Conservation (phyloP, 768 basidiomycete genomes). For the Macrolepiota albuminosa region DNA sequence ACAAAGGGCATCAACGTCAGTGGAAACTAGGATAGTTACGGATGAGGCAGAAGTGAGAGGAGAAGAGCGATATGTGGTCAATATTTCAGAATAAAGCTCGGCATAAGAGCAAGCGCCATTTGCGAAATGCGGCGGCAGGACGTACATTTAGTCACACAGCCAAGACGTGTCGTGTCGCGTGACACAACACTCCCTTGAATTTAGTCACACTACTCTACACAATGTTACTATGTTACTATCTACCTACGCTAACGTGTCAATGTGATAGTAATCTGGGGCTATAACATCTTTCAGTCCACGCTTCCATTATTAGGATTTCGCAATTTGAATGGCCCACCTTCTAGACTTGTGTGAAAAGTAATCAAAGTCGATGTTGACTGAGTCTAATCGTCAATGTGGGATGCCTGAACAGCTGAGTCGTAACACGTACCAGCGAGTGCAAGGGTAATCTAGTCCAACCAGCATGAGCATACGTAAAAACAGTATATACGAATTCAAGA, state of each 20-base stretch:
- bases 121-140: constrained; percentile 68
- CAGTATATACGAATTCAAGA: constrained; percentile 3
- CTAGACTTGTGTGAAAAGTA: constrained; percentile 82
- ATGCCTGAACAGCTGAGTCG: not conserved
- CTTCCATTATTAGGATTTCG: not conserved
- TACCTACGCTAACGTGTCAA: constrained; percentile 6
- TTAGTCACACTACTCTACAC: constrained; percentile 6
- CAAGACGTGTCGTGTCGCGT: constrained; percentile 17
- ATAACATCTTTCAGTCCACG: constrained; percentile 4
- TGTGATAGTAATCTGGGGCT: constrained; percentile 24
- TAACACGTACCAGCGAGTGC: constrained; percentile 52
- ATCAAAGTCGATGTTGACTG: constrained; percentile 80
- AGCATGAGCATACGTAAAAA: constrained; percentile 6
- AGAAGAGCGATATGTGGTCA: constrained; percentile 67
- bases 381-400: not conserved
- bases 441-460: constrained; percentile 44
- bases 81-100: constrained; percentile 67
- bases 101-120: constrained; percentile 60
- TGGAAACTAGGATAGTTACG: constrained; percentile 80
- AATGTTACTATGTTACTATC: not conserved
- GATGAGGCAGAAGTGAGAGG: constrained; percentile 78
- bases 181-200: constrained; percentile 8
- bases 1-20: constrained; percentile 90
- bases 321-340: constrained; percentile 21
- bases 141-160: constrained; percentile 39